Conservation (phyloP, 2,329 filamentous ascomycete species). For the Xylariaceae sp. region DNA sequence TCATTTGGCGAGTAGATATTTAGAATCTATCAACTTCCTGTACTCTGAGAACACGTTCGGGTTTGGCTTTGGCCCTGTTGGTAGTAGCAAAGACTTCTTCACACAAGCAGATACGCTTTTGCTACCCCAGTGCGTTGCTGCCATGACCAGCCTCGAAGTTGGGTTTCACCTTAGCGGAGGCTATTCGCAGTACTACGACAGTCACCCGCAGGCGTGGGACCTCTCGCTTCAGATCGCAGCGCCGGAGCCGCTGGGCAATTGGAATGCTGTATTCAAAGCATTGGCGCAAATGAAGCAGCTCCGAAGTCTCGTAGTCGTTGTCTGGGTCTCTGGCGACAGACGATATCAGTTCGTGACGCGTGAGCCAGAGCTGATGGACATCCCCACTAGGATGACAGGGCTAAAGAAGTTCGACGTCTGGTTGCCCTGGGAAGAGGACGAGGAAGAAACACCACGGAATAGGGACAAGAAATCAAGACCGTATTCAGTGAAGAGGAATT, state of each 20-base stretch:
- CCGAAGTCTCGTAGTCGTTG: slow-evolving; percentile 16
- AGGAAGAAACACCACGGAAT: neutral
- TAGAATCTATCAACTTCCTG: slow-evolving; percentile 20
- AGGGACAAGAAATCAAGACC: slow-evolving; percentile 3
- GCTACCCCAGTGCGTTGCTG: slow-evolving; percentile 18
- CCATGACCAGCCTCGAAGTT: slow-evolving; percentile 20
- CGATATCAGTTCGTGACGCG: slow-evolving; percentile 18
- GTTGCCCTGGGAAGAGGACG: slow-evolving; percentile 20
- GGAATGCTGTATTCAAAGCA: slow-evolving; percentile 20
- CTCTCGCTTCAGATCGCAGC: slow-evolving; percentile 16
- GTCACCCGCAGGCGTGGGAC: slow-evolving; percentile 20
- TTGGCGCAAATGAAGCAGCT: slow-evolving; percentile 18
- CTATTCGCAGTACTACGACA: slow-evolving; percentile 21
- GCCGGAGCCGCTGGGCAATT: slow-evolving; percentile 16
- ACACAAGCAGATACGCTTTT: slow-evolving; percentile 17
- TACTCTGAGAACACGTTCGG: slow-evolving; percentile 22
- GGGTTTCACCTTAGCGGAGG: slow-evolving; percentile 22
- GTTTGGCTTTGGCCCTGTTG: slow-evolving; percentile 16
- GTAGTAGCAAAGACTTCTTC: slow-evolving; percentile 19
- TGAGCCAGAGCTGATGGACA: slow-evolving; percentile 20
- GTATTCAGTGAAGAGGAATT: slow-evolving; percentile 17
- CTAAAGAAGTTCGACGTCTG: slow-evolving; percentile 20
- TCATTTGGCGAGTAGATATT: slow-evolving; percentile 11
- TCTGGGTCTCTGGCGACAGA: slow-evolving; percentile 21
- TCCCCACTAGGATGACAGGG: slow-evolving; percentile 17